These are phyloP conservation scores for Scheffersomyces amazonensis DNA, from an alignment of 805 yeast genomes.

Conservation along the genomic window DNA sequence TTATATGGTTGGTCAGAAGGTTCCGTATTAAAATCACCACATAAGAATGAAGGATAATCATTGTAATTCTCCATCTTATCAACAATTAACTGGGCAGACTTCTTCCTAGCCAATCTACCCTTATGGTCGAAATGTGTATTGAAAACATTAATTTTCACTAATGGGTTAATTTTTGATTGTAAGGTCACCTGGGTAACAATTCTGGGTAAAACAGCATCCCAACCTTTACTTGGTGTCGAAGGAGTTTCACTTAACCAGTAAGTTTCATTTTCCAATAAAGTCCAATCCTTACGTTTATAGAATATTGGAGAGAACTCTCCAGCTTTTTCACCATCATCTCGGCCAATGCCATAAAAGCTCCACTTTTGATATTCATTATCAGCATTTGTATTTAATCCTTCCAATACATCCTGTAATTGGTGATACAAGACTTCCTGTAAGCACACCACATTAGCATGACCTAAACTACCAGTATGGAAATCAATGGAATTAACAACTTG, in stretches of 20 bases:
- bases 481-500: conserved; percentile 38
- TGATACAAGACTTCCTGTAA: conserved; percentile 39
- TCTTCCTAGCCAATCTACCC: conserved; percentile 34
- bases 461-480: conserved; percentile 13
- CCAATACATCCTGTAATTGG: conserved; percentile 33
- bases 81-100: conserved; percentile 32
- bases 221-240: conserved; percentile 33
- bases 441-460: conserved; percentile 35
- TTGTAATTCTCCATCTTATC: conserved; percentile 29
- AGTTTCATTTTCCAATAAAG: conserved; percentile 24
- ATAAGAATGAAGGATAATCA: conserved; percentile 33
- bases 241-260: conserved; percentile 43
- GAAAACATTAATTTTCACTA: conserved; percentile 26
- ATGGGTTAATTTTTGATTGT: conserved; percentile 26
- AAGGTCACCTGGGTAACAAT: conserved; percentile 38
- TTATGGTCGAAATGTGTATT: conserved; percentile 43
- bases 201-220: conserved; percentile 43
- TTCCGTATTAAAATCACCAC: conserved; percentile 43
- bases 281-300: conserved; percentile 30
- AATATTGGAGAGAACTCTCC: conserved; percentile 40
- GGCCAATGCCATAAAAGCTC: conserved; percentile 37
- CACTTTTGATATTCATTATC: conserved; percentile 15
- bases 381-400: conserved; percentile 15
- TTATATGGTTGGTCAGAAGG: conserved; percentile 40
- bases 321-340: conserved; percentile 24